phyloP scores from a whole-genome alignment of 345 rosid species.

The Brassica rapa region DNA sequence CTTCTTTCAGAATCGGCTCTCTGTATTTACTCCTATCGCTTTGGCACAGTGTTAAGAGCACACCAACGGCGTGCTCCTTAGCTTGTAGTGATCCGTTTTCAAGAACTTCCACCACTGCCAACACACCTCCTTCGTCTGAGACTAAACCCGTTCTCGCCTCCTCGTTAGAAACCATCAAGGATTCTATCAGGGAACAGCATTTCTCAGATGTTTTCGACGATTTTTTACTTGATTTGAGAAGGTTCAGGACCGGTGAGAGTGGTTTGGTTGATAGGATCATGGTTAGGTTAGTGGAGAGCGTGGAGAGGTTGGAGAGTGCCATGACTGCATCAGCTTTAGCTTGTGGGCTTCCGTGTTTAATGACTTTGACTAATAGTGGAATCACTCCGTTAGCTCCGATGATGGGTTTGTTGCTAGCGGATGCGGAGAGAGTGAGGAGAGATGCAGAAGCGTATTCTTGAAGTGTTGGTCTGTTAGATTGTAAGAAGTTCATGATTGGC shows the following conservation, averaged over 20 bases:
- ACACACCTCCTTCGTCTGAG: constrained; percentile 79
- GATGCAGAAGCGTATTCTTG: constrained; percentile 85
- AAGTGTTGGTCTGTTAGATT: constrained; percentile 53
- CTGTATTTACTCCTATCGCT: constrained; percentile 84
- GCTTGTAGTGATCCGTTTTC: constrained; percentile 84
- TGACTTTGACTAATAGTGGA: constrained; percentile 73
- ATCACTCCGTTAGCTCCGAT: constrained; percentile 74
- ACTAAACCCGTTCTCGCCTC: constrained; percentile 57
- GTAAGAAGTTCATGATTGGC: constrained; percentile 71
- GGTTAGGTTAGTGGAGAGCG: constrained; percentile 51
- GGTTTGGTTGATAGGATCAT: constrained; percentile 63
- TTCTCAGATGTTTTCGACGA: constrained; percentile 94
- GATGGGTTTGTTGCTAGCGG: constrained; percentile 71
- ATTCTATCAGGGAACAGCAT: constrained; percentile 77
- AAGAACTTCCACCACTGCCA: constrained; percentile 80
- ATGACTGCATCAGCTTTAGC: constrained; percentile 58
- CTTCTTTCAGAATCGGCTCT: constrained; percentile 90
- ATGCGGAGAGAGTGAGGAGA: constrained; percentile 87
- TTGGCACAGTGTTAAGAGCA: constrained; percentile 74
- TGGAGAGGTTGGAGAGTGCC: constrained; percentile 88
- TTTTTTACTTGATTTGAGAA: constrained; percentile 70
- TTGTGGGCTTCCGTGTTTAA: constrained; percentile 72
- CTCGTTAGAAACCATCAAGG: constrained; percentile 67
- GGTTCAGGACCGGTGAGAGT: constrained; percentile 51
- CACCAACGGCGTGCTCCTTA: constrained; percentile 90